Evolutionary conservation across 2,329 filamentous ascomycete genomes (phyloP), one percentile per base, ranked within the genome.

Genomic region (Cladosporium oxysporum): DNA sequence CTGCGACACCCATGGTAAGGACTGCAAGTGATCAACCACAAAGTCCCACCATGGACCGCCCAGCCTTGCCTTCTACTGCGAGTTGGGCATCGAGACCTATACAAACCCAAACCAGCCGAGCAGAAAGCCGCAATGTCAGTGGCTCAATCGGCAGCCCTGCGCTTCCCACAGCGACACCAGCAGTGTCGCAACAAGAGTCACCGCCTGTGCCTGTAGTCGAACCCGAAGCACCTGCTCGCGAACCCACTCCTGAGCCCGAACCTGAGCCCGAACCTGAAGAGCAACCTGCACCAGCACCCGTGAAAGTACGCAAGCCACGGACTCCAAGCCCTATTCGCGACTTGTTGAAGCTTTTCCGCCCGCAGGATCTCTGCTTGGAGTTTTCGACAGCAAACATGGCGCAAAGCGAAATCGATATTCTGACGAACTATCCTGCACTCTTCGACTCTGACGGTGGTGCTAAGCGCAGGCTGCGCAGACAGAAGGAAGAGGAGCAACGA

Each of bases 1-100:
- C 83, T 2, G 75, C 83, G 18, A 83, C 84, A 66, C 81, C 84
- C 0, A 93, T 95, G 90, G 84, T 84, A 35, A 86, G 91, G 47
- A 89, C 92, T 67, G 69, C 66, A 18, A 69, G 68, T 35, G 73
- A 76, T 63, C 72, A 71, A 66, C 69, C 74, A 12, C 52, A 65
- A 16, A 74, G 72, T 61, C 73, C 75, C n/a, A 57, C 69, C 26
- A 57, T 70, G n/a, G 94, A 97, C 74, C 89, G 90, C 3, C 93
- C 95, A 47, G 95, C 93, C n/a, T 82, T 99, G 50, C 96, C 95
- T 2, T 92, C 93, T 1, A 93, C 93, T 3, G 95, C 94, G 5
- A 97, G 90, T 75, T 99, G 95, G 95, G 95, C 94, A 23, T 89
- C 86, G 69, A 88, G 81, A 82, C 88, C 76, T 86, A 89, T 74